These are phyloP conservation scores for Tulasnella sp. DNA, from an alignment of 768 basidiomycete genomes.

Conservation along the genomic window DNA sequence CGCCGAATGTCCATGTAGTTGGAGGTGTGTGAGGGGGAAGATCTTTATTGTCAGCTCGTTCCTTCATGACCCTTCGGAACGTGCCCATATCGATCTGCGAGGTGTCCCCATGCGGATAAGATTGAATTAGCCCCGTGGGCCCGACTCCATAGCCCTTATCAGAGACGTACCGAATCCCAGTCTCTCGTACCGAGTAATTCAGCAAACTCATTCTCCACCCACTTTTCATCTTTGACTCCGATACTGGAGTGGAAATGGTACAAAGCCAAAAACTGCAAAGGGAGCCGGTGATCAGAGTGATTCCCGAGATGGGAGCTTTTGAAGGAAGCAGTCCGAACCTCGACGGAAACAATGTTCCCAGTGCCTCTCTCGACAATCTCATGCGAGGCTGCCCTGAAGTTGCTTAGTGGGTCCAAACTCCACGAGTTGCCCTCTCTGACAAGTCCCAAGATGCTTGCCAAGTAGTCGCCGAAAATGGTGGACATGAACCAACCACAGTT, in stretches of 20 bases:
- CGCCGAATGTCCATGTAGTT: conserved; percentile 1
- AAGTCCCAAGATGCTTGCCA: conserved; percentile 24
- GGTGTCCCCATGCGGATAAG: too few species aligned
- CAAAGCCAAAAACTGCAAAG: conserved; percentile 26
- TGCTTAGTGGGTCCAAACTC: conserved; percentile 48
- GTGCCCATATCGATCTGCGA: too few species aligned
- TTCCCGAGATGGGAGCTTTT: too few species aligned
- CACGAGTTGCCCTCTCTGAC: conserved; percentile 29
- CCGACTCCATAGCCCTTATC: not conserved
- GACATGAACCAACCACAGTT: conserved; percentile 49
- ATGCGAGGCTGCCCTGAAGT: conserved; percentile 51
- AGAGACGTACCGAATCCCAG: not conserved
- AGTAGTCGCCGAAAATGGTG: conserved; percentile 31
- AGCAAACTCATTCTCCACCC: conserved; percentile 14
- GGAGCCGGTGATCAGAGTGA: not conserved
- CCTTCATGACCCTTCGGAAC: not conserved
- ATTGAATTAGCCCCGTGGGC: not conserved
- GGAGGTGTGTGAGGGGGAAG: not conserved
- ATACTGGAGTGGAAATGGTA: conserved; percentile 30
- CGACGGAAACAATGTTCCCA: conserved; percentile 31
- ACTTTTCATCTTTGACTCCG: conserved; percentile 25
- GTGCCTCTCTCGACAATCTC: conserved; percentile 53
- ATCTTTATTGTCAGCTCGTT: not conserved
- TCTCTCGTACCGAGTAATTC: not conserved
- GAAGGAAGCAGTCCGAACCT: conserved; percentile 37